Conservation (phyloP, 352 stramenopile genomes). For the Phytophthora chlamydospora region DNA sequence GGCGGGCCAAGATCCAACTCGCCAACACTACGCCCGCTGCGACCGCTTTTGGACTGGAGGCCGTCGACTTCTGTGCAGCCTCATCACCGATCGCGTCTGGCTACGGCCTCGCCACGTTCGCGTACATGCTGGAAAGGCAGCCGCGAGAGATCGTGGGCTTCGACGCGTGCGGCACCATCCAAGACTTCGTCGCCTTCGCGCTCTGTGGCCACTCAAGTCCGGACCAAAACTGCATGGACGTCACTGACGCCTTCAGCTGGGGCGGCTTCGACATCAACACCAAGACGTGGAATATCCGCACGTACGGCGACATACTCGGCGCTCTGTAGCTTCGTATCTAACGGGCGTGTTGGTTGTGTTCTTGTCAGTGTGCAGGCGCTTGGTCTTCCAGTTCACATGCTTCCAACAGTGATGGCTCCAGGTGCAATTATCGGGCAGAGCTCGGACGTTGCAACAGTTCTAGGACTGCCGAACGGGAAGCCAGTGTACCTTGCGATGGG, state of each 20-base stretch:
- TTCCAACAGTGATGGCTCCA: slow-evolving; percentile 50
- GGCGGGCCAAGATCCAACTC: slow-evolving; percentile 27
- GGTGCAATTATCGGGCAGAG: slow-evolving; percentile 52
- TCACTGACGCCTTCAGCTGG: slow-evolving; percentile 78
- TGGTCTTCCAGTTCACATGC: slow-evolving; percentile 48
- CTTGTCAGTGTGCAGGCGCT: slow-evolving; percentile 51
- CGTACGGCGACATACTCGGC: slow-evolving; percentile 26
- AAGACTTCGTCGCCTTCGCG: slow-evolving; percentile 68
- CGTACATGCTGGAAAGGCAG: slow-evolving; percentile 45
- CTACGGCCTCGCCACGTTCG: slow-evolving; percentile 70
- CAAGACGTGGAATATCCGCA: slow-evolving; percentile 46
- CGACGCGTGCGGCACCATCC: slow-evolving; percentile 75
- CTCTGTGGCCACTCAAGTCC: slow-evolving; percentile 49
- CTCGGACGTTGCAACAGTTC: slow-evolving; percentile 5
- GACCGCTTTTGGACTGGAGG: slow-evolving; percentile 7
- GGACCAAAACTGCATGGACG: slow-evolving; percentile 56
- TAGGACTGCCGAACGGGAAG: slow-evolving; percentile 39
- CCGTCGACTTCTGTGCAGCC: slow-evolving; percentile 20
- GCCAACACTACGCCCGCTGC: slow-evolving; percentile 10
- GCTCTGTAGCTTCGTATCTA: not conserved
- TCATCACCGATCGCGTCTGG: slow-evolving; percentile 56
- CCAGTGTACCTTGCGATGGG: slow-evolving; percentile 68
- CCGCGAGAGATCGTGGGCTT: slow-evolving; percentile 36
- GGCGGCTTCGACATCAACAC: slow-evolving; percentile 55
- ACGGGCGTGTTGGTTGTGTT: not conserved